Evolutionary conservation across 305 asterid species (phyloP), one percentile per base, ranked within the genome.

Genomic region (Solanum hybrid): DNA sequence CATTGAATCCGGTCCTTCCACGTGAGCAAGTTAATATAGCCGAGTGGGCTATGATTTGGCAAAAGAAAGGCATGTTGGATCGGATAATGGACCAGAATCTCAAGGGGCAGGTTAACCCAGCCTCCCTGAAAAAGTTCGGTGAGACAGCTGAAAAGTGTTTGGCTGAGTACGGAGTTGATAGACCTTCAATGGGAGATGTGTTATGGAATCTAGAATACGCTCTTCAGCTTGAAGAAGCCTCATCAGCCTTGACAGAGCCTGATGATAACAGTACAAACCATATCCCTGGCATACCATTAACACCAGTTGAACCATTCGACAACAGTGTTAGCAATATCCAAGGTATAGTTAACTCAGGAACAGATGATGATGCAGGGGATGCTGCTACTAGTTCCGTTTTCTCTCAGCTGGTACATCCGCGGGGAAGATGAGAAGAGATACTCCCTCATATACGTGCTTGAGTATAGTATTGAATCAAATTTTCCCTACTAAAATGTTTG

Each of bases 101-200:
- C 13, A 90, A 56, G 2, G 98, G 98, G 90, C 94, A 95, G 91
- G 98, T 96, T 29, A 96, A 96, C 89, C 80, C 92, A 22, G 96
- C 98, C 64, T 96, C 99, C 64, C 90, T 97, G 38, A 97, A 94
- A 95, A 97, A 96, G 91, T 97, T 94, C 1, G 98, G 99, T 12
- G 99, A 96, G 94, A 97, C 98, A 2, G 99, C 99, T 11, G 97
- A 96, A 89, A 97, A 97, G 87, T 96, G 99, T 90, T 78, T 97
- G 91, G 94, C 97, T 3, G 99, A 97, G 91, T 93, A 97, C 26
- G 99, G 99, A 38, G 98, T 95, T 75, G 99, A 96, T 75, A 94
- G 99, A 93, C 99, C 99, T 85, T 94, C 98, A 15, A 97, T 97
- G 99, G 99, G 99, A n/a, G 99, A 97, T 36, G 97, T 97, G 32